A percentile compares a stretch with the other conserved stretches of the same genome.
Conservation (phyloP, 2,329 filamentous ascomycete genomes). For the Claviceps pusilla region DNA sequence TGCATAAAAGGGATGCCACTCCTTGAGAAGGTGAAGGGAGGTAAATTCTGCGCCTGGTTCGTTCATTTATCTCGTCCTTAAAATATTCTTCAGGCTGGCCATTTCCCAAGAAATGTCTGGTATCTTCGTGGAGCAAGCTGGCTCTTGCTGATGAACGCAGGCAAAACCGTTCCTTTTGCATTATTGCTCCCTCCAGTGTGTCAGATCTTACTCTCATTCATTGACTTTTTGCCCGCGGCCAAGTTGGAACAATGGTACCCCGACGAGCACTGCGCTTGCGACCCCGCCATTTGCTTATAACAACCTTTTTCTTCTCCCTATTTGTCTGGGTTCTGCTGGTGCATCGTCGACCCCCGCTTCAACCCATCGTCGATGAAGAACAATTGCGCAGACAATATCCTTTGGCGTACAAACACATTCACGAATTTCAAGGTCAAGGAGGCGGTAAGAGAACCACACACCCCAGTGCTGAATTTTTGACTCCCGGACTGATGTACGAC, state of each 20-base stretch:
- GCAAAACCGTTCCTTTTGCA: background rate
- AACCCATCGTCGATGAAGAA: background rate
- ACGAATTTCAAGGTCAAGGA: background rate
- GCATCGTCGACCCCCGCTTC: background rate
- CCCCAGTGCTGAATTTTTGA: background rate
- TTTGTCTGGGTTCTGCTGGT: background rate
- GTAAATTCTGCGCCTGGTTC: background rate
- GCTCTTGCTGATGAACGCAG: background rate
- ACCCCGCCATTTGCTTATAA: background rate
- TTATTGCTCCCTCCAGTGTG: background rate
- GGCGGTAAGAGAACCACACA: background rate
- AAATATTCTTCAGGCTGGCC: background rate
- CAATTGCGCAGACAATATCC: background rate
- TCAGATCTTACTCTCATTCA: background rate
- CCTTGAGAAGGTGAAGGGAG: background rate
- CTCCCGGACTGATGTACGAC: background rate
- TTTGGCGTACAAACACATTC: background rate
- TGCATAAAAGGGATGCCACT: background rate
- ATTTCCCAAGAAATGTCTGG: background rate
- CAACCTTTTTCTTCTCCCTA: background rate
- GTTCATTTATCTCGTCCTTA: too few relatives aligned
- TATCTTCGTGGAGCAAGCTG: background rate
- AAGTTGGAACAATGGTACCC: background rate
- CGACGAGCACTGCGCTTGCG: background rate
- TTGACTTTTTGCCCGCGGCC: background rate